phyloP scores from a whole-genome alignment of 257 asterid species.

The Solanum corneliomulleri region DNA sequence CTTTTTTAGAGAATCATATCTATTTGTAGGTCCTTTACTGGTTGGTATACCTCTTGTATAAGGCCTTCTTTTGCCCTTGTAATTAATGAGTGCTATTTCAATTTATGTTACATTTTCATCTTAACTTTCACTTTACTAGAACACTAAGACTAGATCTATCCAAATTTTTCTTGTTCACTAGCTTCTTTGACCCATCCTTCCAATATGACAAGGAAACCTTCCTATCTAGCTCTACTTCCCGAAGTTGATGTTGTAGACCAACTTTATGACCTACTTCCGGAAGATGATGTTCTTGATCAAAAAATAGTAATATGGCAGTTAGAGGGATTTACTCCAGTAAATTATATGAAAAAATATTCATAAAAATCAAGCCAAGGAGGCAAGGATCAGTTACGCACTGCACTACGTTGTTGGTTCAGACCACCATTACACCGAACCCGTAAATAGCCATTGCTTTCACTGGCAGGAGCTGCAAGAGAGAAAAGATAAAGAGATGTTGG shows the following conservation, averaged over 20 bases:
- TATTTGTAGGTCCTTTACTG: too few species aligned
- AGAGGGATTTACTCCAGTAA: background rate
- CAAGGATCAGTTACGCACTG: conserved; percentile 35
- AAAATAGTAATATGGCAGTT: background rate
- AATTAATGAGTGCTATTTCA: background rate
- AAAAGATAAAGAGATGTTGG: background rate
- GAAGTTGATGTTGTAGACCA: background rate
- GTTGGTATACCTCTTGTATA: background rate
- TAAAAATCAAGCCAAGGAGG: background rate
- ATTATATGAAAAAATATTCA: background rate
- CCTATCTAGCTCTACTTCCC: background rate
- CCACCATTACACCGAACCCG: conserved; percentile 99
- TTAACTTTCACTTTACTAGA: background rate
- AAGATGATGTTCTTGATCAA: background rate
- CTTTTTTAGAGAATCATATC: background rate
- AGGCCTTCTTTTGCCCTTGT: too few species aligned
- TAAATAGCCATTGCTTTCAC: conserved; percentile 76
- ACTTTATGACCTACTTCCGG: background rate
- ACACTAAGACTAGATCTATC: background rate
- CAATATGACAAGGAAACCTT: background rate
- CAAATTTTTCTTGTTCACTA: background rate
- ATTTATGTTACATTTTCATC: background rate
- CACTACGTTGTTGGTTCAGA: conserved; percentile 94
- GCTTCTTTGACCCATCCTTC: background rate
- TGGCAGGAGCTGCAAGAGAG: conserved; percentile 61